Conservation (phyloP, 116 monocot genomes). For the Cymodocea nodosa region DNA sequence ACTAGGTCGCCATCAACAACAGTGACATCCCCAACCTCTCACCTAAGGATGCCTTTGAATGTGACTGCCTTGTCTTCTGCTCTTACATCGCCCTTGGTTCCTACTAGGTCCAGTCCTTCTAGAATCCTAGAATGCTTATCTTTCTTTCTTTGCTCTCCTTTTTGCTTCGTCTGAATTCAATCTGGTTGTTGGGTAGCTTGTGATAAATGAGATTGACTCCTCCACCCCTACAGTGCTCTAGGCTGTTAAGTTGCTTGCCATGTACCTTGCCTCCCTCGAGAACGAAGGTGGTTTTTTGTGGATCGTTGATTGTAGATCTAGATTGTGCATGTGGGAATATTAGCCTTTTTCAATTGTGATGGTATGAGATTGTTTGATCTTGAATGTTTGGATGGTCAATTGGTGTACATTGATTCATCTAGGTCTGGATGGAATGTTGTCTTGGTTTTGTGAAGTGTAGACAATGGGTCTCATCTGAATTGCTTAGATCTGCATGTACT, state of each 20-base stretch:
- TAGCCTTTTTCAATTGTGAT: neutral
- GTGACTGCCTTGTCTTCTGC: constrained; percentile 68
- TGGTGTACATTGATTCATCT: too few species aligned
- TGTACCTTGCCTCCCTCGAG: constrained; percentile 37
- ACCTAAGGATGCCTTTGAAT: constrained; percentile 58
- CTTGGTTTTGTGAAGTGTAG: too few species aligned
- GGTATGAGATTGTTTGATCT: neutral
- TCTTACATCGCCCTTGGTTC: constrained; percentile 93
- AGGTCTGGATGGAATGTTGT: too few species aligned
- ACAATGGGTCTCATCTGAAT: too few species aligned
- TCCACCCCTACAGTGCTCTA: constrained; percentile 63
- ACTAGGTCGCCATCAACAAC: constrained; percentile 75
- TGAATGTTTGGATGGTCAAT: neutral
- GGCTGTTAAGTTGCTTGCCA: constrained; percentile 65
- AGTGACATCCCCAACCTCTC: constrained; percentile 63
- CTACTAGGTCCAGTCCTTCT: constrained; percentile 31
- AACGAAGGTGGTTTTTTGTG: constrained; percentile 30
- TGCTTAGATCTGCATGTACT: too few species aligned
- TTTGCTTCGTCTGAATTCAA: too few species aligned
- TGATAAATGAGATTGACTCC: constrained; percentile 65
- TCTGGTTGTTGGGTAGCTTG: constrained; percentile 22
- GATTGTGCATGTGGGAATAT: too few species aligned
- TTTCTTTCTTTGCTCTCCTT: neutral
- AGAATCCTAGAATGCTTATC: neutral
- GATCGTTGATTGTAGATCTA: neutral